phyloP scores from a whole-genome alignment of 106 monocot species.

The Dioscorea zingiberensis region DNA sequence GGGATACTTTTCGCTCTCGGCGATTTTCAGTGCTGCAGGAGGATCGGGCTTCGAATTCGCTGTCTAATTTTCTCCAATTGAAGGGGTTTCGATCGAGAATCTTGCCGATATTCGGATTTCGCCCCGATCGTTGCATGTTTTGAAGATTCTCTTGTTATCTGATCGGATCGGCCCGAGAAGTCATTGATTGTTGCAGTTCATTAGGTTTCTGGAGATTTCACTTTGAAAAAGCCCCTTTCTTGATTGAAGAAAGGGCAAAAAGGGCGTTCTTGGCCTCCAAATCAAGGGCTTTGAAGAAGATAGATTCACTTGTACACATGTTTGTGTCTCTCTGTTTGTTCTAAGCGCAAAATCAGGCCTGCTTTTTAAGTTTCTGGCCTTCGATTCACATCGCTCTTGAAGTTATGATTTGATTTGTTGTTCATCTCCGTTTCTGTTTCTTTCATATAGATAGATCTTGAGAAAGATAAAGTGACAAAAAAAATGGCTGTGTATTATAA shows the following conservation, averaged over 20 bases:
- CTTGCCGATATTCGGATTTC: background rate
- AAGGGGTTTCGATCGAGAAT: background rate
- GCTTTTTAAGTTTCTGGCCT: constrained; percentile 15
- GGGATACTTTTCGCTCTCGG: background rate
- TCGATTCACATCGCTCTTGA: constrained; percentile 5
- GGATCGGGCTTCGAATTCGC: no score
- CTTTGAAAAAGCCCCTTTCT: background rate
- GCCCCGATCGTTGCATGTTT: background rate
- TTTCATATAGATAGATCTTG: constrained; percentile 9
- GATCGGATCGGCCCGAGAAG: background rate
- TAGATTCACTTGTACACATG: constrained; percentile 25
- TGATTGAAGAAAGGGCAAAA: background rate
- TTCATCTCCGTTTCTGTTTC: constrained; percentile 2
- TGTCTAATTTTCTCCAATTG: no score
- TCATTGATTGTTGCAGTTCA: background rate
- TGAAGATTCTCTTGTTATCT: background rate
- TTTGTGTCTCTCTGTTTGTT: constrained; percentile 11
- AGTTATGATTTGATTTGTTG: constrained; percentile 3
- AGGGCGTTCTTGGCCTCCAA: background rate
- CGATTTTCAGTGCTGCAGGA: background rate
- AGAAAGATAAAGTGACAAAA: constrained; percentile 9
- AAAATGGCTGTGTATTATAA: constrained; percentile 96
- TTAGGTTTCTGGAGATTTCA: background rate
- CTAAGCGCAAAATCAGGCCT: constrained; percentile 20
- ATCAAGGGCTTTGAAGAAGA: constrained; percentile 1